Base-by-base conservation (phyloP, 352 stramenopile genomes). In the Phytophthora brassicae region DNA sequence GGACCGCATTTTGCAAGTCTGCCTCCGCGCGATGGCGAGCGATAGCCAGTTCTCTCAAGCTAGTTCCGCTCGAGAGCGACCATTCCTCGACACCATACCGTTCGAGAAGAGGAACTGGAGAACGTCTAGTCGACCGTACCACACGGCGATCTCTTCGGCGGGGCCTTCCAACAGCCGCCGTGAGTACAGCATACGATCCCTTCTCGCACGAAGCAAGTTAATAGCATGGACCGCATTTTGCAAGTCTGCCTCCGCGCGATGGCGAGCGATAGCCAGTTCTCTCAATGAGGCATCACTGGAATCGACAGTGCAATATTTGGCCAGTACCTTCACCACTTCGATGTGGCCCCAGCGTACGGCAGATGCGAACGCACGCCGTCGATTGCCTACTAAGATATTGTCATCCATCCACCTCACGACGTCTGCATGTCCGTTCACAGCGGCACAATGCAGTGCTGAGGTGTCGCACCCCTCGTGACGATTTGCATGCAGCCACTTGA, bases 281-380 rank as follows among this genome's bases (percentile, higher is more conserved):
- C 46, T 63, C 9, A 31, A 22, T 6, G 38, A 29, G 13, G 58
- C 45, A 2, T 39, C 35, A 29, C 44, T 54, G 13, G 45, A 41
- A 43, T 63, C 58, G 41, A 63, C 46, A 28, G 57, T 53, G 26
- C 64, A 71, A 26, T 71, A 67, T 46, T 60, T 71, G 1, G 57
- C 64, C 20, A 75, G 51, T 9, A 58, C 63, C 13, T 60, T 70
- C 17, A 70, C 68, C 38, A 72, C 64, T 7, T 72, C 44, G 2
- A 68, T 39, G 47, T 75, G 63, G 2, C 63, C 55, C 68, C 68
- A 75, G 31, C 58, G 68, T 41, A 75, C 58, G 12, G 68, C 68
- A 43, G 68, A 72, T 4, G 52, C 41, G 29, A 75, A 70, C 2
- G 68, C 68, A 20, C 64, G 60, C 11, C 44, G 58, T 41, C 56